Percentiles rank a stretch among this genome's conserved stretches.
These are phyloP conservation scores for Fusarium foetens DNA, from an alignment of 2,329 filamentous ascomycete genomes.

Conservation along the genomic window DNA sequence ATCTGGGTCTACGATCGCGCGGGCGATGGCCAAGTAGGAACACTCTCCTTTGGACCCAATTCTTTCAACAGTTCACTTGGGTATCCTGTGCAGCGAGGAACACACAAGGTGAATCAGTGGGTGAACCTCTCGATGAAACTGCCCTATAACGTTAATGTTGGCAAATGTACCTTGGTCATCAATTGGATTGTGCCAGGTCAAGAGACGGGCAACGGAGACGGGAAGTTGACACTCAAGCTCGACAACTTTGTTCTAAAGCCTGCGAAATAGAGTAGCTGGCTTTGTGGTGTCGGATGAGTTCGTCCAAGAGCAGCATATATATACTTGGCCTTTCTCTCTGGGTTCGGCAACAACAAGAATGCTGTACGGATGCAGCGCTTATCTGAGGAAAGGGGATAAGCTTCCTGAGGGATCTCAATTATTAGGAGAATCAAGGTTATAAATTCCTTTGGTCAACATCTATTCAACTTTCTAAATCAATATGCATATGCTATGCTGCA, in stretches of 20 bases:
- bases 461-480: not conserved
- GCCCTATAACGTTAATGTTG: not conserved
- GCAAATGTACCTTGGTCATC: not conserved
- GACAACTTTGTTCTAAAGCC: not conserved
- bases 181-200: not conserved
- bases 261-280: not conserved
- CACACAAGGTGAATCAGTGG: not conserved
- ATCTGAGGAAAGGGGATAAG: not conserved
- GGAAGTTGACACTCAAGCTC: not conserved
- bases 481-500: not conserved
- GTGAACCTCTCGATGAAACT: not conserved
- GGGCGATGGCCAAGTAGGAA: not conserved
- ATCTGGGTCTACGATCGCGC: not conserved
- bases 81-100: not conserved
- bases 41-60: not conserved
- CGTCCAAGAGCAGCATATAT: rapidly evolving
- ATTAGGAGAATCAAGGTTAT: too few relatives aligned
- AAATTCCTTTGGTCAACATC: not conserved
- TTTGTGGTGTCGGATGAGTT: rapidly evolving
- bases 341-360: rapidly evolving
- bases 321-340: rapidly evolving
- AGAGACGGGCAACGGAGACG: not conserved
- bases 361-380: not conserved
- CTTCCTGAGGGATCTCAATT: not conserved
- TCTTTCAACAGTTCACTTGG: not conserved